Percentiles rank a stretch among this genome's conserved stretches.
Conservation (phyloP, 2,329 filamentous ascomycete genomes). For the Diplodia scrobiculata region DNA sequence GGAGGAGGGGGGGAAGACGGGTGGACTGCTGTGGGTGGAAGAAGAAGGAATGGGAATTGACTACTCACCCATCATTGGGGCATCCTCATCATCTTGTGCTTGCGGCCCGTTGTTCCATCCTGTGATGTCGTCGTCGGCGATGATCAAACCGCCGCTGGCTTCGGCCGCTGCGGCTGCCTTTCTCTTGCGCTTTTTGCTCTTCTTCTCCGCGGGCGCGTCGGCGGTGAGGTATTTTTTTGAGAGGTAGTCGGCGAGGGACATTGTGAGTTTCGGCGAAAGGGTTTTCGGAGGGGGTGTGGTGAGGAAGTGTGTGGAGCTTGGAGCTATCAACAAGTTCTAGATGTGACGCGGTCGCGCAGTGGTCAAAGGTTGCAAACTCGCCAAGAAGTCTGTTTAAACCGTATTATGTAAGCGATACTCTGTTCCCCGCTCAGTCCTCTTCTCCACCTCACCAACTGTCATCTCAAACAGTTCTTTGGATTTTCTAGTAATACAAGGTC, state of each 20-base stretch:
- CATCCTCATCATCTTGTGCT: constrained; percentile 61
- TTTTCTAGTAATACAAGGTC: not conserved
- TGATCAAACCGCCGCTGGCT: constrained; percentile 45
- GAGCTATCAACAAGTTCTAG: constrained; percentile 19
- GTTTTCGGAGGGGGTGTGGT: not conserved
- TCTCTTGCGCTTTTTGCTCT: constrained; percentile 58
- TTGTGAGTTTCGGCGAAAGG: constrained; percentile 36
- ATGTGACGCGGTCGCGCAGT: constrained; percentile 15
- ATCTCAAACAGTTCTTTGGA: not conserved
- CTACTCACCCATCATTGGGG: constrained; percentile 45
- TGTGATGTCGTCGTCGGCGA: constrained; percentile 57
- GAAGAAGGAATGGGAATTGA: constrained; percentile 34
- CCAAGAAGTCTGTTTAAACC: not conserved
- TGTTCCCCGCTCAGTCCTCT: not conserved
- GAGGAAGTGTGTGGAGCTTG: constrained; percentile 28
- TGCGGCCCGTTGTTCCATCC: constrained; percentile 55
- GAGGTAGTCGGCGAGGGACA: constrained; percentile 79
- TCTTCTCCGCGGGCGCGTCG: constrained; percentile 53
- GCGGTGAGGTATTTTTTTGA: constrained; percentile 86
- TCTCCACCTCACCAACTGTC: not conserved
- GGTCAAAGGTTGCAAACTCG: not conserved
- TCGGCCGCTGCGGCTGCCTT: constrained; percentile 41
- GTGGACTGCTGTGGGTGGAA: constrained; percentile 32
- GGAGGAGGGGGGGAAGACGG: not conserved
- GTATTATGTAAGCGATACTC: not conserved